phyloP scores from a whole-genome alignment of 192 early-diverging fungal genomes.

The Dispira simplex region DNA sequence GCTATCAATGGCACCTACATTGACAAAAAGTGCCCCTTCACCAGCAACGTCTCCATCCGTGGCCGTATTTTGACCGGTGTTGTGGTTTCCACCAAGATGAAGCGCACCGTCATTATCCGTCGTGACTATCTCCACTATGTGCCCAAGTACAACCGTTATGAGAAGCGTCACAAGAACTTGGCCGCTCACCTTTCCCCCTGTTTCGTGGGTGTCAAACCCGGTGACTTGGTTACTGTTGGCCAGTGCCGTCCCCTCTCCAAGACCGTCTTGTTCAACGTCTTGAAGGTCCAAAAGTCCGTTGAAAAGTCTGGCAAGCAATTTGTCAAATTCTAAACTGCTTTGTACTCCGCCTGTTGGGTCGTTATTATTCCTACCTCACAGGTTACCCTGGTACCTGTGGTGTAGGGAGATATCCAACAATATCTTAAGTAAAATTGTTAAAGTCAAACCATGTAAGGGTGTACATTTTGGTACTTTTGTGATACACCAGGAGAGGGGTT shows the following conservation, averaged over 20 bases:
- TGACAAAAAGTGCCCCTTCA: conserved; percentile 99
- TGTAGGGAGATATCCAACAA: too few species aligned
- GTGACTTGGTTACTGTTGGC: conserved; percentile 93
- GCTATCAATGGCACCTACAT: conserved; percentile 96
- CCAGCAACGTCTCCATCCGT: conserved; percentile 89
- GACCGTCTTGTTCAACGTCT: conserved; percentile 99
- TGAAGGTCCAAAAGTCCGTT: conserved; percentile 81
- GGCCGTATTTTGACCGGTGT: conserved; percentile 92
- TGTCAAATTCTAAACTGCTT: conserved; percentile 83
- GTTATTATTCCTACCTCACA: too few species aligned
- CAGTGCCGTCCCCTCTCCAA: conserved; percentile 99
- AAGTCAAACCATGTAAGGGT: too few species aligned
- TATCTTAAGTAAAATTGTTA: too few species aligned
- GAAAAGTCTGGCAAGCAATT: conserved; percentile 78
- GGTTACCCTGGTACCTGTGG: too few species aligned
- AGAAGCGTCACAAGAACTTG: conserved; percentile 99
- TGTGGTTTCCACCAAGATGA: conserved; percentile 95
- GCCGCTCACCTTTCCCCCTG: conserved; percentile 88
- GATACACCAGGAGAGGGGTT: too few species aligned
- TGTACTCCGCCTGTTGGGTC: too few species aligned
- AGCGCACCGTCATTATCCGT: conserved; percentile 95
- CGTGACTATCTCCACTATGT: conserved; percentile 99
- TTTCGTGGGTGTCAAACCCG: conserved; percentile 79
- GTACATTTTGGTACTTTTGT: too few species aligned
- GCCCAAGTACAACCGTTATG: conserved; percentile 99